Conservation (phyloP, 352 stramenopile species). For the Pythium aphanidermatum region DNA sequence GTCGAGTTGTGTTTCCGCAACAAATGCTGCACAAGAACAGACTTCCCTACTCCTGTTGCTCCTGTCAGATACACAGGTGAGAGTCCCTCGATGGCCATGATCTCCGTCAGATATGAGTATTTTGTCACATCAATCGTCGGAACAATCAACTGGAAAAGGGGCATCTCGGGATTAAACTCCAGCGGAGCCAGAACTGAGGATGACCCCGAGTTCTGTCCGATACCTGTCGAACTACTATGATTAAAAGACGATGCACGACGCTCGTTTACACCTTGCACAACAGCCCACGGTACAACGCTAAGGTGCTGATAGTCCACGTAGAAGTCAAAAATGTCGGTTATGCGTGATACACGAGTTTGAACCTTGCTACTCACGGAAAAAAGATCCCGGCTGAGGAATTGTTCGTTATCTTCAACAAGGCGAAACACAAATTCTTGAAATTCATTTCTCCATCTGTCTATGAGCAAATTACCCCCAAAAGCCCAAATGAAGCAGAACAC, state of each 20-base stretch:
- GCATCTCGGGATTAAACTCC: conserved; percentile 16
- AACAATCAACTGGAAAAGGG: conserved; percentile 54
- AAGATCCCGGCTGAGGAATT: conserved; percentile 43
- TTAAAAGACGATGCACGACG: too few species aligned
- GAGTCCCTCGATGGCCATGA: conserved; percentile 55
- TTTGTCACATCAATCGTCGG: conserved; percentile 61
- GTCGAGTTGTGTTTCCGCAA: conserved; percentile 29
- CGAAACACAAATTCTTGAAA: conserved; percentile 55
- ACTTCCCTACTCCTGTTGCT: conserved; percentile 87
- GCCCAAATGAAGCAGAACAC: conserved; percentile 70
- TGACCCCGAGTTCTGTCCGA: too few species aligned
- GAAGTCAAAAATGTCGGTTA: conserved; percentile 57
- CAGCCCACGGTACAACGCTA: conserved; percentile 63
- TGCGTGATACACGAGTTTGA: conserved; percentile 34
- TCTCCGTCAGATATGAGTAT: conserved; percentile 48
- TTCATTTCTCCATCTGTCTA: conserved; percentile 16
- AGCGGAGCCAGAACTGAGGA: conserved; percentile 3
- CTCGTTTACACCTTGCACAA: too few species aligned
- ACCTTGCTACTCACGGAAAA: conserved; percentile 51
- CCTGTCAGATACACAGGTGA: conserved; percentile 83
- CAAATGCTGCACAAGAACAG: conserved; percentile 71
- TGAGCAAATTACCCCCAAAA: conserved; percentile 58
- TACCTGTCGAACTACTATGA: too few species aligned
- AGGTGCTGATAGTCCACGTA: conserved; percentile 58
- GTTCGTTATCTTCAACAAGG: conserved; percentile 36